A percentile compares a stretch with the other conserved stretches of the same genome.
phyloP scores from a whole-genome alignment of 176 grass and related monocot species.

The Calamus simplicifolius region DNA sequence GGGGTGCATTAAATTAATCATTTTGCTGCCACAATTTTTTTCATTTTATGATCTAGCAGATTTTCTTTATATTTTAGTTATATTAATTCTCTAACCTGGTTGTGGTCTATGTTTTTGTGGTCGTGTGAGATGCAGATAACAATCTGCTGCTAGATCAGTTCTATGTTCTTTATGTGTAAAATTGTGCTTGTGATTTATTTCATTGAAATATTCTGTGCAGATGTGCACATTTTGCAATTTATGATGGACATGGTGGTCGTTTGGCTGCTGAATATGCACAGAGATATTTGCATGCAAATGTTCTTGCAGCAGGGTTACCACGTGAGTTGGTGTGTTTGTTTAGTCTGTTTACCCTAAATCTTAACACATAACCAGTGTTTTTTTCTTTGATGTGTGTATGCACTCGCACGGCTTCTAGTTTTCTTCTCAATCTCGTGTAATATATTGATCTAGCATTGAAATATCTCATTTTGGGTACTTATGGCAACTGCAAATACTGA shows the following conservation, averaged over 20 bases:
- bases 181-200: not conserved
- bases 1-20: too few relatives aligned
- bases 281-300: conserved; percentile 74
- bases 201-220: conserved; percentile 25
- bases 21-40: too few relatives aligned
- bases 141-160: not conserved
- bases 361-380: not conserved
- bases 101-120: too few relatives aligned
- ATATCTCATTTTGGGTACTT: too few relatives aligned
- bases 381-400: not conserved
- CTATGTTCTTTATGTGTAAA: not conserved
- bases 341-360: conserved; percentile 22
- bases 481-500: too few relatives aligned
- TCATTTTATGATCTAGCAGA: too few relatives aligned
- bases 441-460: too few relatives aligned
- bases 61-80: too few relatives aligned
- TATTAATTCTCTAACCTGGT: too few relatives aligned
- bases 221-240: conserved; percentile 77
- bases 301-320: conserved; percentile 87
- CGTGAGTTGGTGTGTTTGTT: conserved; percentile 98
- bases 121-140: too few relatives aligned
- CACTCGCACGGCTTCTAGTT: too few relatives aligned
- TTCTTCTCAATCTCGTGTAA: too few relatives aligned
- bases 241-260: conserved; percentile 78
- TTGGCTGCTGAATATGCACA: conserved; percentile 73